Percentiles rank a stretch among this genome's conserved stretches.
phyloP scores from a whole-genome alignment of 169 alveolate species.

The Plasmodium vivax region DNA sequence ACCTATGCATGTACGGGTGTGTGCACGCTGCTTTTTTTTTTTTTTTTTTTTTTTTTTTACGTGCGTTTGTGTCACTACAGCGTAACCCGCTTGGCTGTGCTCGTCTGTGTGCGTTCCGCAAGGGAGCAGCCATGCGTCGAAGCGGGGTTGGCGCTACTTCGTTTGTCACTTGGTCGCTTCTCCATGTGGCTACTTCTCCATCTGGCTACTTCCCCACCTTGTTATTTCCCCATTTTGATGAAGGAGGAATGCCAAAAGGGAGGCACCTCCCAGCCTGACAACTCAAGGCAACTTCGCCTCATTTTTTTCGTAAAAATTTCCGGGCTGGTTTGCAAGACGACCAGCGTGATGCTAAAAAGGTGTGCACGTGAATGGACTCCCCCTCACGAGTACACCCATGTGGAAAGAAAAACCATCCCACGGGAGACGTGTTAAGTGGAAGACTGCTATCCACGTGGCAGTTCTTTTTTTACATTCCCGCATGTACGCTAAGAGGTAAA shows the following conservation, averaged over 20 bases:
- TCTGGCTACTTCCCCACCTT: background rate
- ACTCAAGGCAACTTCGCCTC: background rate
- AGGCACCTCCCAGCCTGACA: background rate
- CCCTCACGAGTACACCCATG: background rate
- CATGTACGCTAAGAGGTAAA: background rate
- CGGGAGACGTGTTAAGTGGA: background rate
- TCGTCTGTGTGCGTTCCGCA: background rate
- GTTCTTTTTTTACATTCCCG: background rate
- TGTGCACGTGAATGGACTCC: background rate
- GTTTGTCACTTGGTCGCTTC: background rate
- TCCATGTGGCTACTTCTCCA: background rate
- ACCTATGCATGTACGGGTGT: background rate
- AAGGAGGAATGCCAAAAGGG: background rate
- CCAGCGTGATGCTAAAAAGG: background rate
- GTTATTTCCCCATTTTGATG: background rate
- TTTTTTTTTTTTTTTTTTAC: background rate
- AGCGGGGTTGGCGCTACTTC: background rate
- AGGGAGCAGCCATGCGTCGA: background rate
- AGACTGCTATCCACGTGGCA: background rate
- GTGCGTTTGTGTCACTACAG: background rate
- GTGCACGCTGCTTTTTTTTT: background rate
- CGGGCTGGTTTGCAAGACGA: background rate
- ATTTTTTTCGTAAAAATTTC: background rate
- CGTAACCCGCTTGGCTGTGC: background rate
- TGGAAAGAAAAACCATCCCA: background rate